Evolutionary conservation across 1,139 yeast species (phyloP).

Genomic region (Sugiyamaella castrensis): DNA sequence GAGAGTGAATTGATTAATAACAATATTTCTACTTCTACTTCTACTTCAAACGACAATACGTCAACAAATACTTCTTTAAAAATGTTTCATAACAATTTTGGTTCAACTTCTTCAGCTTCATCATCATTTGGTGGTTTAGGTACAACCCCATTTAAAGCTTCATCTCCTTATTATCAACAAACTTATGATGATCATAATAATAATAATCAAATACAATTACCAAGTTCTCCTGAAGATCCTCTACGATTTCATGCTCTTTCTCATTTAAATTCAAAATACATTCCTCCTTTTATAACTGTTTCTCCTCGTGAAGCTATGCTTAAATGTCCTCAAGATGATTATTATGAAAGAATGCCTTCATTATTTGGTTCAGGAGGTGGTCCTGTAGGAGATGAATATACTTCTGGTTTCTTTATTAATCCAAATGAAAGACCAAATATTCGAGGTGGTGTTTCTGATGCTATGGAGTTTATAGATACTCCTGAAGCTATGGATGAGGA

Average conservation of each 20-base stretch:
- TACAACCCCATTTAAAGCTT: constrained; percentile 14
- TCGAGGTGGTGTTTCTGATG: constrained; percentile 9
- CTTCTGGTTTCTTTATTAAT: constrained; percentile 13
- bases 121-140: not conserved
- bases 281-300: constrained; percentile 15
- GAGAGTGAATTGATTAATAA: no score
- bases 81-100: constrained; percentile 1
- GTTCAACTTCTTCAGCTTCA: not conserved
- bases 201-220: no score
- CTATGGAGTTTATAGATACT: constrained; percentile 10
- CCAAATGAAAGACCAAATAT: constrained; percentile 10
- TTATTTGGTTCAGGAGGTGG: not conserved
- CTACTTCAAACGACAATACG: no score
- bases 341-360: constrained; percentile 11
- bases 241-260: constrained; percentile 14
- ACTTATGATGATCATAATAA: not conserved
- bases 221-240: not conserved
- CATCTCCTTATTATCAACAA: constrained; percentile 14
- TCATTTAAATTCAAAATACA: constrained; percentile 8
- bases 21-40: no score
- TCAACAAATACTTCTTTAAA: no score
- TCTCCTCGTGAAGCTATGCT: constrained; percentile 26
- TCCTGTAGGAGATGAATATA: constrained; percentile 13
- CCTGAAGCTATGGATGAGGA: constrained; percentile 30
- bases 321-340: constrained; percentile 22